A percentile compares a stretch with the other conserved stretches of the same genome.
Conservation (phyloP, 2,329 filamentous ascomycete species). For the Aspergillus piperis region DNA sequence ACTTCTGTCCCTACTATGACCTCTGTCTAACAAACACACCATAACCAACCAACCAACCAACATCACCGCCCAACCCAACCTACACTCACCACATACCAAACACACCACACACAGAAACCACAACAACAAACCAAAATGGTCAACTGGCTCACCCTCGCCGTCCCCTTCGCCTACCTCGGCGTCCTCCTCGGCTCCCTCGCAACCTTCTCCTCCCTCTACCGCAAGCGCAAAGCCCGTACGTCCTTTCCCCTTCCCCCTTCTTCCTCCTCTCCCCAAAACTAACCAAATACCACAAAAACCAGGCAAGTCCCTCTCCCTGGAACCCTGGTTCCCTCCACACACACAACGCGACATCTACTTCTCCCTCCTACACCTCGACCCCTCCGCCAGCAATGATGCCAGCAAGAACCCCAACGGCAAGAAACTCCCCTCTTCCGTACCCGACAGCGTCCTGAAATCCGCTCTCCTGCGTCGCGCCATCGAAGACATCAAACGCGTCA, state of each 20-base stretch:
- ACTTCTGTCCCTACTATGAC: background rate
- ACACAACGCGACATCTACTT: conserved; percentile 93
- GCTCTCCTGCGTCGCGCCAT: conserved; percentile 85
- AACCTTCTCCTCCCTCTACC: conserved; percentile 90
- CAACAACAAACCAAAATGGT: conserved; percentile 43
- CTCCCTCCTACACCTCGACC: conserved; percentile 79
- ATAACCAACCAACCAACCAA: background rate
- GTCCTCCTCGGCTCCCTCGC: conserved; percentile 85
- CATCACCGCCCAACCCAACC: background rate
- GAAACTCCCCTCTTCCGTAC: conserved; percentile 58
- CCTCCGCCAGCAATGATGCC: conserved; percentile 56
- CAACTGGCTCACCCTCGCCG: conserved; percentile 80
- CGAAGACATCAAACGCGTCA: conserved; percentile 89
- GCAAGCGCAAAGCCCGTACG: conserved; percentile 83
- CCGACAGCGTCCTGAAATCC: conserved; percentile 82
- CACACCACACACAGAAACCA: background rate
- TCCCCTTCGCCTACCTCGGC: conserved; percentile 86
- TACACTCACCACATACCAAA: conserved; percentile 24
- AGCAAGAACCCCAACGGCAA: conserved; percentile 47
- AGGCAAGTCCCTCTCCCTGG: conserved; percentile 80
- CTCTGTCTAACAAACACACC: background rate
- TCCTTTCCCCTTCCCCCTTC: conserved; percentile 22
- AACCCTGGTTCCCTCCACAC: conserved; percentile 91
- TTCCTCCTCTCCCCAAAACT: background rate
- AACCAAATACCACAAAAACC: conserved; percentile 26